Base-by-base conservation (phyloP, 306 rosid species). In the Quercus aquifolioides region DNA sequence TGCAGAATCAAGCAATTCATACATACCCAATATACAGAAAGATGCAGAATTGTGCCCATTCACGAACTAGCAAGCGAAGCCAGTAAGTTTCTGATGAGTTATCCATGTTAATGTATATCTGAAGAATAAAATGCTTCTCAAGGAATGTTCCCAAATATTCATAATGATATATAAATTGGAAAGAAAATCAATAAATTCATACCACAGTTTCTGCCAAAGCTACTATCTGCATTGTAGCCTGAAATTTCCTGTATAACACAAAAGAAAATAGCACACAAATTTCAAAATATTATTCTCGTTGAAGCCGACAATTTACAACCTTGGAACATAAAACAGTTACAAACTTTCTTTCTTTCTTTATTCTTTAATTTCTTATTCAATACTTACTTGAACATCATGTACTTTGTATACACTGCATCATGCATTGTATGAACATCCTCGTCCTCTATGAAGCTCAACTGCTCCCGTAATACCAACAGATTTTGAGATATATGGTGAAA, bases 171-270 rank as follows among this genome's bases (percentile, higher is more conserved):
- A 26, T 56, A 55, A 41, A 52, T 73, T 59, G 65, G 28, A 63
- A 83, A 77, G 55, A 74, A 83, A 78, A 43, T 59, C 70, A 57
- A 46, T 33, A 80, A 56, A 79, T 23, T 38, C 80, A 58, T 89
- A 96, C 98, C 99, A 88, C 73, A 68, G 89, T 92, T 86, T 93
- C 99, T 43, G 93, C 96, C 84, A 84, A 79, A 68, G 98, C 99
- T 63, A 96, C 94, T 57, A 96, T 89, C 91, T 96, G 99, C 99
- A 96, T 96, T 63, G 97, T 94, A 70, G 88, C 96, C 81, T 91
- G 98, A 80, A 96, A 96, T 81, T 91, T 96, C 85, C 99, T 96
- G 88, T 69, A 80, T 64, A 58, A 57, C 51, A 76, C 10, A 51
- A 75, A 81, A 62, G 30, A 25, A 87, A 71, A 31, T 28, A 72